Conservation (phyloP, 225 moss, liverwort and hornwort species). For the Bryum argenteum region DNA sequence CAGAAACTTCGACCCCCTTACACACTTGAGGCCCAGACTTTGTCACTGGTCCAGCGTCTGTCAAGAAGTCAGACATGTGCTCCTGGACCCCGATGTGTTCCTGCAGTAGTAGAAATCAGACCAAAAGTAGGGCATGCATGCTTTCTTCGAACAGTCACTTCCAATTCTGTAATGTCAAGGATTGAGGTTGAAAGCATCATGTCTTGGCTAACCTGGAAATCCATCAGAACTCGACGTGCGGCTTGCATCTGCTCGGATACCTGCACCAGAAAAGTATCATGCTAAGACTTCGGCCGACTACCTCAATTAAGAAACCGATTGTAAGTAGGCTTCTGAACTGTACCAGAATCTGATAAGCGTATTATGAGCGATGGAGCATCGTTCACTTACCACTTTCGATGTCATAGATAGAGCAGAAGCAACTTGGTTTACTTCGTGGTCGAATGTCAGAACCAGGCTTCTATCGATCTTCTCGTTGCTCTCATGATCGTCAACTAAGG, state of each 20-base stretch:
- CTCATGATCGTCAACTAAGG: conserved; percentile 38
- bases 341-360: neutral
- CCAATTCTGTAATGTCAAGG: neutral
- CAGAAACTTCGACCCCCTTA: conserved; percentile 41
- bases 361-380: neutral
- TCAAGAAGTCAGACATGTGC: neutral
- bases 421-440: conserved; percentile 64
- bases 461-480: conserved; percentile 47
- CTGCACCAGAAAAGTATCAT: conserved; percentile 32
- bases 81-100: conserved; percentile 1
- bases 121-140: neutral
- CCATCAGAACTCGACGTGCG: conserved; percentile 54
- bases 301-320: neutral
- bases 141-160: conserved; percentile 5
- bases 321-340: neutral
- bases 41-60: conserved; percentile 19
- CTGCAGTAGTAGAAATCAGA: conserved; percentile 25
- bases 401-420: conserved; percentile 54
- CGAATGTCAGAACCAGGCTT: conserved; percentile 50
- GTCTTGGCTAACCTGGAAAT: conserved; percentile 58
- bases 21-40: conserved; percentile 31
- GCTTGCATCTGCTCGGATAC: conserved; percentile 62
- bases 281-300: neutral
- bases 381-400: conserved; percentile 52
- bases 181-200: neutral